Percentiles rank a stretch among this genome's conserved stretches.
phyloP scores from a whole-genome alignment of 306 rosid genomes.

The Benincasa hispida region DNA sequence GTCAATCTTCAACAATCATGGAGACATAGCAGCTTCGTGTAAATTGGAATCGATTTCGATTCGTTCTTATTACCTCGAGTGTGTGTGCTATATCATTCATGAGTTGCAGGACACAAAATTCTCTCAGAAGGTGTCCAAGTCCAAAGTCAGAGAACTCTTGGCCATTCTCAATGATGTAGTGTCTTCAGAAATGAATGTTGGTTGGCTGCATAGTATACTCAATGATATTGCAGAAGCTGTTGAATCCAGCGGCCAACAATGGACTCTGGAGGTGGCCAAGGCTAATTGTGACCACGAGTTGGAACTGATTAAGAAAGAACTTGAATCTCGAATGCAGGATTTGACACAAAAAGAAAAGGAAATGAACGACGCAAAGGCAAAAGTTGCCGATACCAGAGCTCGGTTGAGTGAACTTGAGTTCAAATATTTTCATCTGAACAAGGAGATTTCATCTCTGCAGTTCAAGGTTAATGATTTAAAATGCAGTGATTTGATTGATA shows the following conservation, averaged over 20 bases:
- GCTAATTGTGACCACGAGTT: slow-evolving; percentile 27
- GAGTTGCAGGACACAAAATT: slow-evolving; percentile 36
- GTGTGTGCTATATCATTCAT: slow-evolving; percentile 66
- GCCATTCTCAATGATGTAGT: slow-evolving; percentile 74
- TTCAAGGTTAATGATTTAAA: slow-evolving; percentile 42
- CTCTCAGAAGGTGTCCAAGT: slow-evolving; percentile 24
- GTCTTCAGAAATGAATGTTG: slow-evolving; percentile 41
- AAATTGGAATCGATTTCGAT: slow-evolving; percentile 55
- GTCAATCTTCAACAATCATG: slow-evolving; percentile 45
- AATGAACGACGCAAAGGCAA: slow-evolving; percentile 24
- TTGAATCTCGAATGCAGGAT: slow-evolving; percentile 32
- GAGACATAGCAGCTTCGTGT: slow-evolving; percentile 66
- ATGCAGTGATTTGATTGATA: slow-evolving; percentile 32
- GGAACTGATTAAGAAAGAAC: slow-evolving; percentile 34
- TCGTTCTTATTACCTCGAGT: slow-evolving; percentile 66
- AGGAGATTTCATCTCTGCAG: slow-evolving; percentile 29
- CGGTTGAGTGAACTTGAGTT: slow-evolving; percentile 49
- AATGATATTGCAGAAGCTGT: slow-evolving; percentile 31
- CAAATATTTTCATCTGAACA: slow-evolving; percentile 30
- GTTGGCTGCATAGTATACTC: slow-evolving; percentile 49
- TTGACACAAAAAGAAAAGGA: slow-evolving; percentile 52
- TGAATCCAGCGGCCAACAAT: slow-evolving; percentile 36
- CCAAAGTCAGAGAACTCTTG: slow-evolving; percentile 47
- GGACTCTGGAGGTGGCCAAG: slow-evolving; percentile 32
- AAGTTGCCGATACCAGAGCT: slow-evolving; percentile 32